Evolutionary conservation across 2,329 filamentous ascomycete species (phyloP), one percentile per base, ranked within the genome.

Genomic region (Fusarium tanahbumbuense): DNA sequence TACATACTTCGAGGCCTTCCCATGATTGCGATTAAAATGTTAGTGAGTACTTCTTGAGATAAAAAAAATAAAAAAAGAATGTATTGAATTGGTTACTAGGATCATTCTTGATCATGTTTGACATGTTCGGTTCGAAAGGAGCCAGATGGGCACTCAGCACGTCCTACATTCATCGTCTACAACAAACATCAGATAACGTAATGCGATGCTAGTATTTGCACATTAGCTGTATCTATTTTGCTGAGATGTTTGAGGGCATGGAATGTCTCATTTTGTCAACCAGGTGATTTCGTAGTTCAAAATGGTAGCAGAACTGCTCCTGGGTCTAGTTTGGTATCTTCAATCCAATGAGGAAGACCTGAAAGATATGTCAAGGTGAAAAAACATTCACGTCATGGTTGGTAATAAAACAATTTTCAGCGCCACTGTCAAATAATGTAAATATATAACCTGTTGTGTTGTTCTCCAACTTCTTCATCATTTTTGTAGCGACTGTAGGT

Each of bases 351-450:
- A 67, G 45, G 52, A 45, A 57, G 34, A 53, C 37, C 12, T 16
- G 28, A 32, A 56, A 54, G 42, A 46, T 13, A 40, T 27, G 55
- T 53, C 22, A 49, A 27, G 16, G 41, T 60, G 47, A 59, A 63
- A 66, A 72, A 70, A 32, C 46, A 56, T 54, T 59, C 73, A 75
- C 73, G 73, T 75, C 73, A 75, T 75, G 56, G 22, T 10, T 37
- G 6, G 5, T 54, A 56, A 22, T 52, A 67, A 53, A 13, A 22
- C 40, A 52, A 53, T 55, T 45, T 34, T 61, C 55, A 46, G 20
- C 45, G 41, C 68, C 59, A 68, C 59, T 61, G 28, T 60, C 46
- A 1, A 34, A 37, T 12, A 8, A 13, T 6, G 13, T 27, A 13
- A 45, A 56, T 52, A 27, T 28, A 48, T 50, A 20, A 30, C n/a